Percentiles rank a stretch among this genome's conserved stretches.
These are phyloP conservation scores for Parastagonospora nodorum DNA, from an alignment of 2,329 filamentous ascomycete species.

Conservation along the genomic window DNA sequence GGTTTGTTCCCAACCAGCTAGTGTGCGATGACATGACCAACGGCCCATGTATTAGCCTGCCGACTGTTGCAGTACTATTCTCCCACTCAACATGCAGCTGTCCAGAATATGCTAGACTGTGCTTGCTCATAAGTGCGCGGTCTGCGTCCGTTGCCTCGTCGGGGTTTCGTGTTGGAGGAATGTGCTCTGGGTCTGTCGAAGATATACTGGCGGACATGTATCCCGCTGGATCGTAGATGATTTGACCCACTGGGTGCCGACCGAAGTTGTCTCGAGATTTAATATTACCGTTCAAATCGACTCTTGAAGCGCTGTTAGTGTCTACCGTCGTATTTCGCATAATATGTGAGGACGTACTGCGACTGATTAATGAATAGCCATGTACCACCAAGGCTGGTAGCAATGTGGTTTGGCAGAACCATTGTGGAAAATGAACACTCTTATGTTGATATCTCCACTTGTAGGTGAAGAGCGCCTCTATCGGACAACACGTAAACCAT, in stretches of 20 bases:
- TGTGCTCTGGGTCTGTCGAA: slow-evolving; percentile 10
- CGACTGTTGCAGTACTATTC: slow-evolving; percentile 13
- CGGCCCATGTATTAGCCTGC: slow-evolving; percentile 22
- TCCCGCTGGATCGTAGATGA: slow-evolving; percentile 12
- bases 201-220: slow-evolving; percentile 21
- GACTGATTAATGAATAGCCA: slow-evolving; percentile 15
- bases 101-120: slow-evolving; percentile 15
- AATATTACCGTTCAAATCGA: slow-evolving; percentile 6
- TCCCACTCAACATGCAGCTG: slow-evolving; percentile 4
- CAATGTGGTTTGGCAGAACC: slow-evolving; percentile 12
- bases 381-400: slow-evolving; percentile 8
- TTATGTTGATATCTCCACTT: too few species aligned
- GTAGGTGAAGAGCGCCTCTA: too few species aligned
- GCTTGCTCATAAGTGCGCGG: slow-evolving; percentile 10
- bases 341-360: neutral
- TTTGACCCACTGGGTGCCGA: slow-evolving; percentile 1
- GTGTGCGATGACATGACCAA: slow-evolving; percentile 13
- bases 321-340: neutral
- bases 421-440: too few species aligned
- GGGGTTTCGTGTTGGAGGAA: slow-evolving; percentile 1
- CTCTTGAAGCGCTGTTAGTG: slow-evolving; percentile 1
- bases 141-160: slow-evolving; percentile 10
- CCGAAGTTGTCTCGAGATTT: neutral
- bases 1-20: slow-evolving; percentile 10
- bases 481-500: too few species aligned